phyloP scores from a whole-genome alignment of 148 eudicot genomes.

The Silene conica region DNA sequence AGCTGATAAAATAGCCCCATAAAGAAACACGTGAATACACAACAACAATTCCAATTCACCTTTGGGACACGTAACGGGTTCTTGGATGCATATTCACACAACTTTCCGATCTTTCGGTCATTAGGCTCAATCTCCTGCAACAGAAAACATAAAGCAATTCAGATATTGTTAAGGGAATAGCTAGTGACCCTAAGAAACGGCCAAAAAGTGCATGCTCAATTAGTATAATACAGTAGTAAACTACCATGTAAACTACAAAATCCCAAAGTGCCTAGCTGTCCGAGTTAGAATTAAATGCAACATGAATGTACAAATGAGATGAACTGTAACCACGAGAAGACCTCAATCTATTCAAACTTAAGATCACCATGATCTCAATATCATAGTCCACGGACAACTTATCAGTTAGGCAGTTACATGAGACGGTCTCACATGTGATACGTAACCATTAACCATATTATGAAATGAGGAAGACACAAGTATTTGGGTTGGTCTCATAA shows the following conservation, averaged over 20 bases:
- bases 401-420: neutral
- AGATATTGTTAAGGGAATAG: neutral
- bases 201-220: neutral
- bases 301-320: neutral
- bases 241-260: neutral
- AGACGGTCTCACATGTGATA: neutral
- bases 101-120: conserved; percentile 82
- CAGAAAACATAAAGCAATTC: conserved; percentile 12
- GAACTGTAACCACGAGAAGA: neutral
- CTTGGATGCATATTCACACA: conserved; percentile 79
- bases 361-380: neutral
- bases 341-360: neutral
- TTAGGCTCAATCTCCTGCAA: conserved; percentile 76
- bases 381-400: no score
- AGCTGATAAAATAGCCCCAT: neutral
- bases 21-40: neutral
- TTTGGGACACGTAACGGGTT: conserved; percentile 84
- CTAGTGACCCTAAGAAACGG: neutral
- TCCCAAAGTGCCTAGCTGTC: neutral
- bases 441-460: neutral
- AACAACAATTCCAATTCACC: conserved; percentile 29
- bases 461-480: neutral
- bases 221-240: neutral
- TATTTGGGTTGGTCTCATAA: no score
- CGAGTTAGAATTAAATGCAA: neutral